These are phyloP conservation scores for Coemansia sp. DNA, from an alignment of 192 early-diverging fungal genomes.

Conservation along the genomic window DNA sequence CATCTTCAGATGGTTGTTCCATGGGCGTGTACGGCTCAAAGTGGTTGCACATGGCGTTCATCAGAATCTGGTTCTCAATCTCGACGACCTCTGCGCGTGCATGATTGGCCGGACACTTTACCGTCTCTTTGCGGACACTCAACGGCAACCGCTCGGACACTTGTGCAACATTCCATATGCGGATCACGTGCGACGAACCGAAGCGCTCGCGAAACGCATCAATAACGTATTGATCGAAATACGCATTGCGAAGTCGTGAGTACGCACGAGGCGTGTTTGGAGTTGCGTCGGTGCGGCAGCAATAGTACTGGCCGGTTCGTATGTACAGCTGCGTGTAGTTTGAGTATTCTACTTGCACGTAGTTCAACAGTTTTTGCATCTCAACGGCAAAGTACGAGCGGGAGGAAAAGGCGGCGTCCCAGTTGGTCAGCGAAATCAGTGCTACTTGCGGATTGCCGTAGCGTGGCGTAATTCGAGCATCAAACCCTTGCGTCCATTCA, in stretches of 20 bases:
- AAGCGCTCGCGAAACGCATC: conserved; percentile 23
- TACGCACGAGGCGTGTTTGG: conserved; percentile 17
- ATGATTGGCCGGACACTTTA: neutral
- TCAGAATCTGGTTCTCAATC: conserved; percentile 5
- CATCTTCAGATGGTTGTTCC: neutral
- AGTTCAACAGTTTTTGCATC: conserved; percentile 29
- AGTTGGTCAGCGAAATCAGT: conserved; percentile 52
- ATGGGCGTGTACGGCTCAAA: neutral
- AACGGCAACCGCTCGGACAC: conserved; percentile 35
- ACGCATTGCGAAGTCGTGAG: conserved; percentile 25
- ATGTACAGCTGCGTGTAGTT: conserved; percentile 36
- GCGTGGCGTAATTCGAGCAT: neutral
- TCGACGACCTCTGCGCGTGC: conserved; percentile 3
- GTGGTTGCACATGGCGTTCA: conserved; percentile 5
- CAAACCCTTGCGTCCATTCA: neutral
- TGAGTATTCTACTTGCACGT: conserved; percentile 25
- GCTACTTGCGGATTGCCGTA: conserved; percentile 16
- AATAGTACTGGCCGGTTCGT: conserved; percentile 58
- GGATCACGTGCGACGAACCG: conserved; percentile 9
- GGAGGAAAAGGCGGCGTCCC: conserved; percentile 54
- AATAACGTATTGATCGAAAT: conserved; percentile 32
- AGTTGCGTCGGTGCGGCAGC: conserved; percentile 48
- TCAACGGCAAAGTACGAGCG: conserved; percentile 28
- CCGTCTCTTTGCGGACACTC: conserved; percentile 5
- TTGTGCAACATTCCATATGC: conserved; percentile 50